Evolutionary conservation across 2,329 filamentous ascomycete species (phyloP).

Genomic region (Fusarium torulosum): DNA sequence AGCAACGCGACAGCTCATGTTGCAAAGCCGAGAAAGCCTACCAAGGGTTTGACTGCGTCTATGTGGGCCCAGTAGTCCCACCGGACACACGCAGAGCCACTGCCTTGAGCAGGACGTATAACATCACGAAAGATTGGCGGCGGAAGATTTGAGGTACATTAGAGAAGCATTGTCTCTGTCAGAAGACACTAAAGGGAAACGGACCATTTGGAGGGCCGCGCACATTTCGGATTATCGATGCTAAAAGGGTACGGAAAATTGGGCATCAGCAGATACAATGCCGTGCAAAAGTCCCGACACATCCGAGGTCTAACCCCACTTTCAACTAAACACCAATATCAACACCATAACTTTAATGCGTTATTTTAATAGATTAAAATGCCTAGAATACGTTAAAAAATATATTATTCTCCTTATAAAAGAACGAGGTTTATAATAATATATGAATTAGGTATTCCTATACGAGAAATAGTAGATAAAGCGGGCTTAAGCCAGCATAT

Average conservation of each 20-base stretch:
- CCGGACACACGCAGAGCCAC: background rate
- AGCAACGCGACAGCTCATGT: background rate
- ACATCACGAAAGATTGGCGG: background rate
- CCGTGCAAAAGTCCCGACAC: too few species aligned
- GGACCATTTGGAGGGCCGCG: background rate
- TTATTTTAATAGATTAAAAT: too few species aligned
- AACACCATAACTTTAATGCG: too few species aligned
- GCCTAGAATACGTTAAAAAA: too few species aligned
- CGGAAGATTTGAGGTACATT: background rate
- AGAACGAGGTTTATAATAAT: too few species aligned
- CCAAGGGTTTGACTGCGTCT: slow-evolving; percentile 35
- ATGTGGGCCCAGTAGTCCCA: slow-evolving; percentile 38
- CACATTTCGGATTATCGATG: slow-evolving; percentile 1
- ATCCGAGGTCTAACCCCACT: too few species aligned
- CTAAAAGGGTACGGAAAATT: background rate
- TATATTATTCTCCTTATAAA: too few species aligned
- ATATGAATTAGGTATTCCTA: too few species aligned
- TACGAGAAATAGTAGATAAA: too few species aligned
- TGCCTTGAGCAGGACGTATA: background rate
- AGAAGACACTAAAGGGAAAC: background rate
- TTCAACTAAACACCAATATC: too few species aligned
- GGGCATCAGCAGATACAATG: background rate
- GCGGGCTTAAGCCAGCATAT: too few species aligned
- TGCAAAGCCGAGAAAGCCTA: slow-evolving; percentile 22
- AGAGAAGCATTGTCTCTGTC: background rate